Base-by-base conservation (phyloP, 768 basidiomycete genomes). In the Boletus sp. region DNA sequence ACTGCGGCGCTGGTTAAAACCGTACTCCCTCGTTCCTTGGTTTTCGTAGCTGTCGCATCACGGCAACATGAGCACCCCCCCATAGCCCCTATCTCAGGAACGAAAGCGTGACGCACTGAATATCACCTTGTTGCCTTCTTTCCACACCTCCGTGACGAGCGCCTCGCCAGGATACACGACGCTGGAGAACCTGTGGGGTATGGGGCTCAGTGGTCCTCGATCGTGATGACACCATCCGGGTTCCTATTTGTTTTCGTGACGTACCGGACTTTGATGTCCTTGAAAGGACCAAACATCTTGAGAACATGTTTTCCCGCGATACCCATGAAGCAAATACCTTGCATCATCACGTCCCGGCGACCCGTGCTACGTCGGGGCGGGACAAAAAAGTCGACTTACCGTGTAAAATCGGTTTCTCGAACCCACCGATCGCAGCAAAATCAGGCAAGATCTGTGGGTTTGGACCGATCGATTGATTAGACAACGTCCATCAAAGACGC, bases 71-170 rank as follows among this genome's bases (percentile, higher is more conserved):
- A 63, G 60, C 18, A 52, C 10, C n/a, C n/a, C 7, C 9, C 30
- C 18, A 20, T 28, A 33, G 11, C 7, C 15, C 54, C 29, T 4
- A 10, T 14, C 6, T 12, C 24, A n/a, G 9, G n/a, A 14, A 12
- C 2, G 28, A 20, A 55, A 35, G 29, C 4, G 41, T n/a, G 10
- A 81, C 92, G 70, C 64, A 97, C 94, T 77, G 72, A 99, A 99
- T 49, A 98, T 85, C 53, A 98, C 87, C 74, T 86, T 97, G 58
- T 81, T 73, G 3, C 88, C 91, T 64, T 97, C 94, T 71, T 94
- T 97, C 97, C 97, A 99, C 96, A 98, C 98, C 70, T 92, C 86
- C 0, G 96, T 99, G 14, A 94, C 78, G 51, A 98, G 80, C 2
- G 96, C 98, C 74, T 98, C 94, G 0, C 95, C 96, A 2, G 96